These are phyloP conservation scores for Chytriomyces hyalinus DNA, from an alignment of 192 early-diverging fungal genomes.

Conservation along the genomic window DNA sequence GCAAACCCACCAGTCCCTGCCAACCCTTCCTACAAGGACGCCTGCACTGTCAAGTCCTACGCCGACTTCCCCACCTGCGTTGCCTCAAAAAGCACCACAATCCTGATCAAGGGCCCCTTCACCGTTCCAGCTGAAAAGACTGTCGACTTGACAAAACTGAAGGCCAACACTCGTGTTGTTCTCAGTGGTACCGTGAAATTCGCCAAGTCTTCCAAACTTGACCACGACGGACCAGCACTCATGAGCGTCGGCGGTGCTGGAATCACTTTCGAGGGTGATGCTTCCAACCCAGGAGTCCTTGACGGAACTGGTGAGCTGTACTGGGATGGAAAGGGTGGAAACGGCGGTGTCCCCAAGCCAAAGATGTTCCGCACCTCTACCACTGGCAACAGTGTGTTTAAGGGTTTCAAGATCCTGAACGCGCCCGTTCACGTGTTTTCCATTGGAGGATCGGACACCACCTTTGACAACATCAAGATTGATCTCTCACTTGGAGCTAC, in stretches of 20 bases:
- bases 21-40: background rate
- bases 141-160: background rate
- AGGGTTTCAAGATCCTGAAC: background rate
- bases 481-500: background rate
- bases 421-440: background rate
- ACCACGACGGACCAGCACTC: background rate
- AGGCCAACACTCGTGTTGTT: background rate
- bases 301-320: too few relatives aligned
- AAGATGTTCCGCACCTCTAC: background rate
- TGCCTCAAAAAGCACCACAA: background rate
- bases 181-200: background rate
- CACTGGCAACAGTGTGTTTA: too few relatives aligned
- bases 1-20: too few relatives aligned
- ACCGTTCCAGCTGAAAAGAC: background rate
- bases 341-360: background rate
- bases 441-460: background rate
- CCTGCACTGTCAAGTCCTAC: background rate
- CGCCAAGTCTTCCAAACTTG: background rate
- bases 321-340: background rate
- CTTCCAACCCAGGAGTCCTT: too few relatives aligned
- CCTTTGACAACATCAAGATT: conserved; percentile 1
- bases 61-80: background rate
- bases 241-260: background rate
- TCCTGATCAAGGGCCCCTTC: background rate
- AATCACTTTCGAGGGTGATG: background rate